Evolutionary conservation across 2,329 filamentous ascomycete genomes (phyloP).

Genomic region (Epichloe gansuensis): DNA sequence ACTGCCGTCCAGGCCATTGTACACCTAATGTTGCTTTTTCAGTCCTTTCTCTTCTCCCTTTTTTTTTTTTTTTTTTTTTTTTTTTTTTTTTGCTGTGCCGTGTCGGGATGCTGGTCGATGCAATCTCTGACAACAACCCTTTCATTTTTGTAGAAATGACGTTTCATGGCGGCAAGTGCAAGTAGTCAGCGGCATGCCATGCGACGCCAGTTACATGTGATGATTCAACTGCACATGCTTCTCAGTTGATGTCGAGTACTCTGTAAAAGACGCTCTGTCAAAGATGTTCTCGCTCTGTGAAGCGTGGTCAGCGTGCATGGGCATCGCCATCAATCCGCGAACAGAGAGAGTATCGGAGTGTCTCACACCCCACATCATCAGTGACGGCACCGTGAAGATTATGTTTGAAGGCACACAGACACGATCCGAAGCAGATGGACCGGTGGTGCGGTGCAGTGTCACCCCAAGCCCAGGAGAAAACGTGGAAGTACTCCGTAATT

Average conservation of each 20-base stretch:
- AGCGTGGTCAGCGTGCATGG: background rate
- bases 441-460: background rate
- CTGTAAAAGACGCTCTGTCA: no score
- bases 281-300: no score
- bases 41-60: background rate
- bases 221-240: no score
- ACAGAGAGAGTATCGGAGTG: background rate
- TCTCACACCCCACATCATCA: constrained; percentile 1
- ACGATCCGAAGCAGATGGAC: background rate
- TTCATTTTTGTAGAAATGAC: no score
- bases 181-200: no score
- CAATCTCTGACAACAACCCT: no score
- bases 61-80: background rate
- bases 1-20: background rate
- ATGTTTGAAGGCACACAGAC: background rate
- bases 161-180: no score
- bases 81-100: background rate
- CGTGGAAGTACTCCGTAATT: background rate
- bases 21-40: background rate
- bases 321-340: background rate
- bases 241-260: no score
- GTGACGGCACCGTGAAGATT: background rate
- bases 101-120: no score
- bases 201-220: no score
- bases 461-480: constrained; percentile 1